Evolutionary conservation across 192 early-diverging fungal genomes (phyloP).

Genomic region (Coemansia sp.): DNA sequence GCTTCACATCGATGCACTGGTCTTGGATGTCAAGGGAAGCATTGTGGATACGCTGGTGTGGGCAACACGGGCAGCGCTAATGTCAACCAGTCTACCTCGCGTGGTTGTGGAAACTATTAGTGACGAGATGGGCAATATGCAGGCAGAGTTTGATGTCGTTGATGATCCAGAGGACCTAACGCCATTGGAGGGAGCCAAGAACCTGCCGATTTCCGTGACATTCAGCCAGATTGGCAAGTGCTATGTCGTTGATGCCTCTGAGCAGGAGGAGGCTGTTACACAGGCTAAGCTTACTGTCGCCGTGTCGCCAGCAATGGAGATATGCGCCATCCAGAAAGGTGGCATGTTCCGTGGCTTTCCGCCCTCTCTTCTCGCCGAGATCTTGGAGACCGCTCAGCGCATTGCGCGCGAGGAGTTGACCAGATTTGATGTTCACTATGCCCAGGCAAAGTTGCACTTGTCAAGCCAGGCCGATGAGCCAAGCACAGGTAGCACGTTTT

Average conservation of each 20-base stretch:
- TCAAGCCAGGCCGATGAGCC: constrained; percentile 28
- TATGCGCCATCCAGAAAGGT: constrained; percentile 88
- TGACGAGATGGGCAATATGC: constrained; percentile 76
- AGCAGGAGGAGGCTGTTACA: constrained; percentile 86
- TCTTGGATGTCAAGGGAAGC: constrained; percentile 88
- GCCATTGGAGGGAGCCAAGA: constrained; percentile 70
- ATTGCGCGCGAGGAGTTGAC: constrained; percentile 39
- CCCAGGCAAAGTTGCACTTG: constrained; percentile 16
- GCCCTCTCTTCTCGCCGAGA: constrained; percentile 46
- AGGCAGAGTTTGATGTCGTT: constrained; percentile 88
- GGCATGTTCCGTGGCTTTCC: constrained; percentile 47
- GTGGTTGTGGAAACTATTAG: constrained; percentile 77
- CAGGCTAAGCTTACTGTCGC: constrained; percentile 76
- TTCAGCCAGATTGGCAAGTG: constrained; percentile 82
- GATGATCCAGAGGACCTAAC: constrained; percentile 87
- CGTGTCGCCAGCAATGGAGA: constrained; percentile 75
- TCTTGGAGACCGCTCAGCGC: constrained; percentile 36
- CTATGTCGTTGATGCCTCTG: constrained; percentile 85
- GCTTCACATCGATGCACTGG: constrained; percentile 85
- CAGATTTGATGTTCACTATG: constrained; percentile 25
- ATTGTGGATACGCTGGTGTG: constrained; percentile 82
- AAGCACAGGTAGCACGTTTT: constrained; percentile 51
- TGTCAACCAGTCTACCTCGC: constrained; percentile 83
- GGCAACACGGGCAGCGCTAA: constrained; percentile 85
- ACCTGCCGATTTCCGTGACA: constrained; percentile 82